Evolutionary conservation across 495 filamentous ascomycete species (phyloP).

Genomic region (Immersiella caudata): DNA sequence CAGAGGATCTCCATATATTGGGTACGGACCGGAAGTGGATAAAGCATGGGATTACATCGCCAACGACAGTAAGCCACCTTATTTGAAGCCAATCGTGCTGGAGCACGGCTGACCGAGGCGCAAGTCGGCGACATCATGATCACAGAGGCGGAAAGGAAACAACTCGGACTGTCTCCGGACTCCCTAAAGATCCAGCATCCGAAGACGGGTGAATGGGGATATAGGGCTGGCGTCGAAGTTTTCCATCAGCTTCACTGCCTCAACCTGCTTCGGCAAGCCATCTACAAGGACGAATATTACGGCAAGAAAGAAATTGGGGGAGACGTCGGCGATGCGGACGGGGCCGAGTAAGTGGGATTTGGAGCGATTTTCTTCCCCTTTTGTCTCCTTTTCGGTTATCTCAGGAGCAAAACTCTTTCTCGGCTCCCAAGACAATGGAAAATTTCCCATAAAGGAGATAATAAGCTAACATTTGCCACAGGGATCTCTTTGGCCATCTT

Average conservation of each 20-base stretch:
- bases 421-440: too few species aligned
- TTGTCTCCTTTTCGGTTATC: too few species aligned
- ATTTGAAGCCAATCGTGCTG: background rate
- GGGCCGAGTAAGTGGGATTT: too few species aligned
- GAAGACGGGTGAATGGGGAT: constrained; percentile 52
- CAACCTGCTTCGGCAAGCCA: constrained; percentile 52
- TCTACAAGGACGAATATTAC: constrained; percentile 53
- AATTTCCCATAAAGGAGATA: too few species aligned
- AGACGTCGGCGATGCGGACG: constrained; percentile 33
- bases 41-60: constrained; percentile 49
- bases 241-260: constrained; percentile 62
- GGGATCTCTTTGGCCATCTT: constrained; percentile 38
- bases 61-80: constrained; percentile 40
- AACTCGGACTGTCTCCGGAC: constrained; percentile 49
- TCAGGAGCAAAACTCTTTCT: too few species aligned
- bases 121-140: constrained; percentile 55
- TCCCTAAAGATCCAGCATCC: constrained; percentile 53
- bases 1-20: constrained; percentile 41
- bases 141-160: constrained; percentile 49
- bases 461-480: too few species aligned
- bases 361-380: too few species aligned
- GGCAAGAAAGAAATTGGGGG: constrained; percentile 44
- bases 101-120: constrained; percentile 10
- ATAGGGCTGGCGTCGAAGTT: constrained; percentile 56
- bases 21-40: constrained; percentile 49